Evolutionary conservation across 768 basidiomycete species (phyloP).

Genomic region (Boletus coccyginus): DNA sequence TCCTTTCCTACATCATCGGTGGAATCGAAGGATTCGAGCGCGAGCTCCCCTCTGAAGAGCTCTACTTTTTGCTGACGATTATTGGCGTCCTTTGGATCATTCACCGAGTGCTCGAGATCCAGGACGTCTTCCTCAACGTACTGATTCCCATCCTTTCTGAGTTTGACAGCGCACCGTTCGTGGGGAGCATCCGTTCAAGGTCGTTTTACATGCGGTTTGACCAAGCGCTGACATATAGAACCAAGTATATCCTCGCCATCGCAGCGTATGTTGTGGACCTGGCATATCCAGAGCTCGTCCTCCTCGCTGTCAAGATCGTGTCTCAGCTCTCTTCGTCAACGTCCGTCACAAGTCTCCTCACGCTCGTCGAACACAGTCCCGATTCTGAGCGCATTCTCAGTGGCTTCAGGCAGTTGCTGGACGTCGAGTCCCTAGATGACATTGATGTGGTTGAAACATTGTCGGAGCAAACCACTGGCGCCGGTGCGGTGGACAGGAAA

Average conservation of each 20-base stretch:
- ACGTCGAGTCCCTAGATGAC: conserved; percentile 58
- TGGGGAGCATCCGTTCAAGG: conserved; percentile 56
- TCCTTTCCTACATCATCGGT: conserved; percentile 79
- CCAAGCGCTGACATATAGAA: conserved; percentile 65
- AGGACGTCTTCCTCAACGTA: conserved; percentile 87
- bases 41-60: conserved; percentile 63
- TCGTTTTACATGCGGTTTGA: conserved; percentile 75
- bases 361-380: conserved; percentile 73
- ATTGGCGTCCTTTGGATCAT: conserved; percentile 79
- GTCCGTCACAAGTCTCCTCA: conserved; percentile 69
- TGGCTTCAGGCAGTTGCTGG: conserved; percentile 73
- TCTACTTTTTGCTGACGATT: conserved; percentile 72
- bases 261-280: conserved; percentile 74
- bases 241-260: conserved; percentile 75
- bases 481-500: conserved; percentile 62
- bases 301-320: conserved; percentile 79
- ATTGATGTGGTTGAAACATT: conserved; percentile 55
- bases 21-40: conserved; percentile 77
- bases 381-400: conserved; percentile 87
- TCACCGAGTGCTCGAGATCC: conserved; percentile 77
- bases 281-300: conserved; percentile 65
- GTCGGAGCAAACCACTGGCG: conserved; percentile 66
- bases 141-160: conserved; percentile 78
- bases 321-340: conserved; percentile 61
- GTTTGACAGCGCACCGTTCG: conserved; percentile 51